Percentiles rank a stretch among this genome's conserved stretches.
Evolutionary conservation across 1,139 yeast genomes (phyloP).

Genomic region (Scheffersomyces parashehatae): DNA sequence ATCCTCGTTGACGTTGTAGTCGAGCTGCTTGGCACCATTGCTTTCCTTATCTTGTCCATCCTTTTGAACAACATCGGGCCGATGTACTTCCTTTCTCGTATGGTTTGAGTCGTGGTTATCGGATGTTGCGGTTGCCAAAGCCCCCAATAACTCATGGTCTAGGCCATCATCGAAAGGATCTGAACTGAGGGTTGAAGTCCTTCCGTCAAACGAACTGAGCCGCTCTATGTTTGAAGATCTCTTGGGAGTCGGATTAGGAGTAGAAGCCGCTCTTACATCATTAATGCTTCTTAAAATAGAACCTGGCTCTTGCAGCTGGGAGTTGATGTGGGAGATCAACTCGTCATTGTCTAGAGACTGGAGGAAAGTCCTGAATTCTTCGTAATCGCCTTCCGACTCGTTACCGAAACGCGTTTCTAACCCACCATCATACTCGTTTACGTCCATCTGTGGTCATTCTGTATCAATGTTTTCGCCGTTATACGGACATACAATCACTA

Average conservation of each 20-base stretch:
- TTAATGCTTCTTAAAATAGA: conserved; percentile 2
- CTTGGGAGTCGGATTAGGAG: conserved; percentile 11
- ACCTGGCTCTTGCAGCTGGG: conserved; percentile 17
- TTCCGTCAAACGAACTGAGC: conserved; percentile 11
- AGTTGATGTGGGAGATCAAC: conserved; percentile 38
- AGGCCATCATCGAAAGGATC: conserved; percentile 47
- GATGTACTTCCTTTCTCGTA: no score
- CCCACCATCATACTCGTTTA: background rate
- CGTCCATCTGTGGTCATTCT: background rate
- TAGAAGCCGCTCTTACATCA: conserved; percentile 8
- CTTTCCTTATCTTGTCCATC: conserved; percentile 3
- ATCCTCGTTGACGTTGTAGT: background rate
- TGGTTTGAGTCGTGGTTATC: background rate
- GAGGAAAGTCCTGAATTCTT: conserved; percentile 19
- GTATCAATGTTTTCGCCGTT: background rate
- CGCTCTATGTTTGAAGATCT: conserved; percentile 5
- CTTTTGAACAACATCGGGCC: background rate
- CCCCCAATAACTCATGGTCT: conserved; percentile 22
- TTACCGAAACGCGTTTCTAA: background rate
- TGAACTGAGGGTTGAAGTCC: conserved; percentile 17
- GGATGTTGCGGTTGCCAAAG: background rate
- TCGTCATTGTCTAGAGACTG: conserved; percentile 42
- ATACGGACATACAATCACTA: no score
- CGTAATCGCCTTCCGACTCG: background rate
- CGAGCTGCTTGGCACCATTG: background rate